Percentiles rank a stretch among this genome's conserved stretches.
These are phyloP conservation scores for Daldinia loculata DNA, from an alignment of 495 filamentous ascomycete species.

Conservation along the genomic window DNA sequence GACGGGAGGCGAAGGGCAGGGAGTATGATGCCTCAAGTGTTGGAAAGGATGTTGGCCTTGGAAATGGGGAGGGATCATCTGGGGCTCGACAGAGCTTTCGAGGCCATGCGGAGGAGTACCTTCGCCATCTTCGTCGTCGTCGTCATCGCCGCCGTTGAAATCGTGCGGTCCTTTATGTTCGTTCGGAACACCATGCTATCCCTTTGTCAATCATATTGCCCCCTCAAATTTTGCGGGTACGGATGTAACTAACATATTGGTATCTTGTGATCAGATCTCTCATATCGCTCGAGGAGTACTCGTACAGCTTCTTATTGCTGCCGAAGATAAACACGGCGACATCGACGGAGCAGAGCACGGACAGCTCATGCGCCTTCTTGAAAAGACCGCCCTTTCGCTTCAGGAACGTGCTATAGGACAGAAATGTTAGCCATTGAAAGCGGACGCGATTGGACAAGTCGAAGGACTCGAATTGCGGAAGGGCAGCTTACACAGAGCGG, in stretches of 20 bases:
- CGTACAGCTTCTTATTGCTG: conserved; percentile 97
- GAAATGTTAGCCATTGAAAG: conserved; percentile 84
- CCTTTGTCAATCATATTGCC: conserved; percentile 43
- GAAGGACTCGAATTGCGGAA: conserved; percentile 10
- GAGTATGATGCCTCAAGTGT: conserved; percentile 81
- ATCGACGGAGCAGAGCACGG: conserved; percentile 96
- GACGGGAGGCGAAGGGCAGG: conserved; percentile 90
- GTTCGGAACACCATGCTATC: conserved; percentile 87
- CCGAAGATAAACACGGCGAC: conserved; percentile 99
- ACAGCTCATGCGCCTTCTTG: conserved; percentile 99
- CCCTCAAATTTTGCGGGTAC: conserved; percentile 11
- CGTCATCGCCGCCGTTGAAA: conserved; percentile 82
- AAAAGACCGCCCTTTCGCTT: conserved; percentile 99
- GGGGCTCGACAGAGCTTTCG: conserved; percentile 55
- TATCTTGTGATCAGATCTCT: conserved; percentile 85
- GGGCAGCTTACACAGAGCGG: conserved; percentile 87
- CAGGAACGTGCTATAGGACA: conserved; percentile 87
- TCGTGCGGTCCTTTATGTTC: conserved; percentile 96
- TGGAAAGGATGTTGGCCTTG: conserved; percentile 77
- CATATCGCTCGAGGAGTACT: conserved; percentile 95
- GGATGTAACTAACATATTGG: conserved; percentile 75
- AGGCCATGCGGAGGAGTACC: conserved; percentile 70
- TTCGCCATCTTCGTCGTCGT: conserved; percentile 90
- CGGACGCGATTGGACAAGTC: conserved; percentile 55
- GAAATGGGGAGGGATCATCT: conserved; percentile 78